phyloP scores from a whole-genome alignment of 495 filamentous ascomycete genomes.

The Entonaema liquescens region DNA sequence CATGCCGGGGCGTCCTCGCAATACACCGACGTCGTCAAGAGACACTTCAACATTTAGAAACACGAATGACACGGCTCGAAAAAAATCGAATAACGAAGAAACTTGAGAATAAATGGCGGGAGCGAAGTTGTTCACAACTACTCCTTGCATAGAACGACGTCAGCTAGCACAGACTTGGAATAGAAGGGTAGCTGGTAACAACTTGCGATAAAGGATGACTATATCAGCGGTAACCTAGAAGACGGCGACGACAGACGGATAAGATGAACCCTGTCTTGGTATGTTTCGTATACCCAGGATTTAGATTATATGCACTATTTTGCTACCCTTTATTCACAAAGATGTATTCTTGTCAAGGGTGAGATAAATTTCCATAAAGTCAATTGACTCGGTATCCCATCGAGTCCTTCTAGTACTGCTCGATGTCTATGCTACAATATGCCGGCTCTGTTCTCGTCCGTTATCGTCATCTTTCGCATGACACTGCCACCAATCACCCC shows the following conservation, averaged over 20 bases:
- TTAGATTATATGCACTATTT: background rate
- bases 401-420: conserved; percentile 14
- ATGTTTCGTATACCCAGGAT: too few species aligned
- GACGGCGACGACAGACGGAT: too few species aligned
- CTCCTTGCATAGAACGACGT: too few species aligned
- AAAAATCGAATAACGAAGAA: too few species aligned
- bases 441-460: conserved; percentile 25
- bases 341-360: background rate
- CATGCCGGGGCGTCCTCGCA: conserved; percentile 27
- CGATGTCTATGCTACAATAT: conserved; percentile 34
- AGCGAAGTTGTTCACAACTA: too few species aligned
- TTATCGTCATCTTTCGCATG: conserved; percentile 37
- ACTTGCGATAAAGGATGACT: background rate
- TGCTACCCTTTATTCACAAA: background rate
- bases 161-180: background rate
- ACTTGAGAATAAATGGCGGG: too few species aligned
- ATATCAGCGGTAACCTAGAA: background rate
- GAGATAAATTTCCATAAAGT: conserved; percentile 19
- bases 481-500: conserved; percentile 20
- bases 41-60: background rate
- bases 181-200: background rate
- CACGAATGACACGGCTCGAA: background rate
- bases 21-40: background rate
- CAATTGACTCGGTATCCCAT: conserved; percentile 27
- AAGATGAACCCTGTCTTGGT: too few species aligned